A percentile compares a stretch with the other conserved stretches of the same genome.
These are phyloP conservation scores for Brassica balearica DNA, from an alignment of 441 rosid species.

Conservation along the genomic window DNA sequence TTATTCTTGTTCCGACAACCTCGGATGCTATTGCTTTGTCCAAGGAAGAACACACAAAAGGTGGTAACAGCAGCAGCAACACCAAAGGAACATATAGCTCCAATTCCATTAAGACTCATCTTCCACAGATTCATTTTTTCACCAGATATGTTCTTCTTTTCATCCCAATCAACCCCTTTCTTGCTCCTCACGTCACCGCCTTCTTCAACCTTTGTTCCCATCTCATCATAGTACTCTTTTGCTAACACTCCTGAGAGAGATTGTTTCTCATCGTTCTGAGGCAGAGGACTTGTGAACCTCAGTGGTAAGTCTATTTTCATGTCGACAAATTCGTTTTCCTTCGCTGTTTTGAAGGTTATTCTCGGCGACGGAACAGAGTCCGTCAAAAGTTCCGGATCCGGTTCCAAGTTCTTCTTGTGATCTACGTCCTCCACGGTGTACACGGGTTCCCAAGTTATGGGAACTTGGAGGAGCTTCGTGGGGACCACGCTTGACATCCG, in stretches of 20 bases:
- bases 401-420: conserved; percentile 31
- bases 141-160: conserved; percentile 55
- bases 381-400: conserved; percentile 44
- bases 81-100: conserved; percentile 97
- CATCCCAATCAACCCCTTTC: conserved; percentile 38
- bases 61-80: conserved; percentile 79
- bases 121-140: conserved; percentile 76
- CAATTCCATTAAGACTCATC: conserved; percentile 79
- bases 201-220: conserved; percentile 26
- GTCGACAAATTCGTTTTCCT: conserved; percentile 92
- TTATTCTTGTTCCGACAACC: conserved; percentile 49
- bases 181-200: conserved; percentile 31
- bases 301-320: conserved; percentile 85
- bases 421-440: conserved; percentile 38
- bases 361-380: conserved; percentile 75
- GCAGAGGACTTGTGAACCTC: conserved; percentile 47
- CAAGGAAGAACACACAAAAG: conserved; percentile 71
- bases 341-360: conserved; percentile 84
- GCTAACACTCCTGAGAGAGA: conserved; percentile 12
- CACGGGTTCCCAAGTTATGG: conserved; percentile 62
- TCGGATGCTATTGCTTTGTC: conserved; percentile 55
- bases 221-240: conserved; percentile 17
- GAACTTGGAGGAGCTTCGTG: conserved; percentile 60
- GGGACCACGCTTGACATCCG: conserved; percentile 48
- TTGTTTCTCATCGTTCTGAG: conserved; percentile 24